Evolutionary conservation across 2,329 filamentous ascomycete species (phyloP), one percentile per base, ranked within the genome.

Genomic region (Clarireedia sp.): DNA sequence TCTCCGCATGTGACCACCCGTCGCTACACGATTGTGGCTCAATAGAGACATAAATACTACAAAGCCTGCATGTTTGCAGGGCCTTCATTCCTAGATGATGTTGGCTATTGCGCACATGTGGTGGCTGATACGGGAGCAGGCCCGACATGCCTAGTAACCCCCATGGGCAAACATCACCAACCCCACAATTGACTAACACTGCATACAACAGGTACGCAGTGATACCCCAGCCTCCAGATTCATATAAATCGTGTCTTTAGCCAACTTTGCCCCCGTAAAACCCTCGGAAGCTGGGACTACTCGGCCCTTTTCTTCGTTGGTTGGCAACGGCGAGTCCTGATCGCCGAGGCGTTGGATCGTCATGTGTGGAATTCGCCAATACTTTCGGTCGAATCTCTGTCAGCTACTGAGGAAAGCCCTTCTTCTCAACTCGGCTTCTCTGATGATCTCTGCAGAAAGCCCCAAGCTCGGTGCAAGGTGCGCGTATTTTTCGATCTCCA

Each of bases 381-480:
- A 10, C 41, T 53, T 4, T 21, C 6, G 23, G 19, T 38, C 5
- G 19, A 8, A 24, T 38, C 29, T n/a, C 7, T 17, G 14, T 56
- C 49, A 64, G 51, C 61, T 77, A 73, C 62, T 76, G 74, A 60
- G 82, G 72, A 70, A 82, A 82, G 59, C 80, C 77, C 64, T 82
- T 62, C 88, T 76, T 62, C 87, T 80, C 63, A 83, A 80, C 68
- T 88, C 88, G 7, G 89, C 88, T 68, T 92, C 88, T 56, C 86
- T 83, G 66, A 92, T 81, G 58, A 92, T 90, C 66, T 92, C 88
- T 21, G 86, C 83, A n/a, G 85, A 85, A 49, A 92, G 74, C 61
- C 79, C 81, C 33, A 92, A 74, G 65, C 87, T 91, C 5, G 89
- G 89, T 3, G 89, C 87, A 33, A 94, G 74, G 62, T 86, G 80